These are phyloP conservation scores for Penicillium pulvis DNA, from an alignment of 495 filamentous ascomycete species.

Conservation along the genomic window DNA sequence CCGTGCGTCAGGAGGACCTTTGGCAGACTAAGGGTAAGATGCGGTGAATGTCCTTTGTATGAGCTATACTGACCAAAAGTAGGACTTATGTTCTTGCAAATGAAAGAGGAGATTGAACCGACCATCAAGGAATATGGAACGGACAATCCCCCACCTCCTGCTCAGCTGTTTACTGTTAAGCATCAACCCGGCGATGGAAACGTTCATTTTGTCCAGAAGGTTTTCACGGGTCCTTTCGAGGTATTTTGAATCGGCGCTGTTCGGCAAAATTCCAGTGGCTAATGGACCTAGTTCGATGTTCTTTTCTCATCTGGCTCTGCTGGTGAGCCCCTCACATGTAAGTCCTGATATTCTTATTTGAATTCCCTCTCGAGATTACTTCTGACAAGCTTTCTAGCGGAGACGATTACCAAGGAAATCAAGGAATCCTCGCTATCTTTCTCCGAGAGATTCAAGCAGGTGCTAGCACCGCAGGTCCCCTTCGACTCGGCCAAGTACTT, in stretches of 20 bases:
- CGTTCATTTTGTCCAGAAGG: slow-evolving; percentile 86
- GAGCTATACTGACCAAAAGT: slow-evolving; percentile 12
- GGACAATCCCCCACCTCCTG: slow-evolving; percentile 74
- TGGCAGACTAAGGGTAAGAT: slow-evolving; percentile 81
- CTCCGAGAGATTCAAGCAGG: slow-evolving; percentile 67
- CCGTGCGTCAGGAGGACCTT: slow-evolving; percentile 64
- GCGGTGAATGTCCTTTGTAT: background rate
- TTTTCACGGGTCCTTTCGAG: slow-evolving; percentile 87
- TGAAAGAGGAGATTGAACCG: slow-evolving; percentile 75
- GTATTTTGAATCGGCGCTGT: slow-evolving; percentile 28
- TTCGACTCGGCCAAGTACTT: slow-evolving; percentile 74
- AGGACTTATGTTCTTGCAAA: slow-evolving; percentile 69
- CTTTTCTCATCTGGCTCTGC: slow-evolving; percentile 84
- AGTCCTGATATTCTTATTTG: slow-evolving; percentile 12
- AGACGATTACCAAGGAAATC: slow-evolving; percentile 70
- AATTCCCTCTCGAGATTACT: background rate
- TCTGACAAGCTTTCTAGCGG: slow-evolving; percentile 51
- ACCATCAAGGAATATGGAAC: slow-evolving; percentile 69
- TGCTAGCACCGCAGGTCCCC: slow-evolving; percentile 74
- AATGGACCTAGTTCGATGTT: slow-evolving; percentile 71
- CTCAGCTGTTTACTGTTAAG: slow-evolving; percentile 78
- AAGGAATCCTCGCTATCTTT: slow-evolving; percentile 66
- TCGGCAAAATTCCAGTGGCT: background rate
- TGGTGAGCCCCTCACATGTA: slow-evolving; percentile 58
- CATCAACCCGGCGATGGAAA: slow-evolving; percentile 75